Conservation (phyloP, 1,284 basidiomycete species). For the Cryptococcus jaspeensis region DNA sequence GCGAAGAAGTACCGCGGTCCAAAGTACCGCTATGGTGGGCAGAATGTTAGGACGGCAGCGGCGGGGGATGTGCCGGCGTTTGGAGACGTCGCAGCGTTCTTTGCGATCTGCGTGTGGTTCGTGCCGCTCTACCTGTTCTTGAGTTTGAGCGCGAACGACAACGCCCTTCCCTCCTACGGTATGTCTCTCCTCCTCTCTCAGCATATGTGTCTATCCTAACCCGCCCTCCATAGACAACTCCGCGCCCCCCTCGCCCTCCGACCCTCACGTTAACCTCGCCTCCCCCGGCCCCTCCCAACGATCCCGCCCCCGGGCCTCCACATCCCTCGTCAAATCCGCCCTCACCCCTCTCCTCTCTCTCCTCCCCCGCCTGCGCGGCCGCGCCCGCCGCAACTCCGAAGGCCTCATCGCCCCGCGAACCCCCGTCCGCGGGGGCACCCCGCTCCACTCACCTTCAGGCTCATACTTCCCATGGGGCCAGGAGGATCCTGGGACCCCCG, state of each 20-base stretch:
- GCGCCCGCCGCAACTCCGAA: constrained; percentile 49
- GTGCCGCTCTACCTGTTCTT: constrained; percentile 87
- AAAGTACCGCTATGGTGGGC: constrained; percentile 34
- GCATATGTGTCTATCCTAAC: background rate
- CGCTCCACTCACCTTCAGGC: constrained; percentile 32
- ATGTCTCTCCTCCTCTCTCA: constrained; percentile 17
- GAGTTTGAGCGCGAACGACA: constrained; percentile 90
- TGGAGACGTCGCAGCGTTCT: constrained; percentile 87
- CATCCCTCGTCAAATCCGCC: constrained; percentile 66
- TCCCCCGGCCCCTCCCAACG: constrained; percentile 10
- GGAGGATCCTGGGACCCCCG: constrained; percentile 3
- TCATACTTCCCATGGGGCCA: constrained; percentile 37
- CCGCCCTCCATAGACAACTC: constrained; percentile 13
- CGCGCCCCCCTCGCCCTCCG: constrained; percentile 28
- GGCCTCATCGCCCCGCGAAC: constrained; percentile 64
- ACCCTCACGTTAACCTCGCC: constrained; percentile 31
- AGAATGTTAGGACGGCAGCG: constrained; percentile 5
- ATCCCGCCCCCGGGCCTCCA: constrained; percentile 38
- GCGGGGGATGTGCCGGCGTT: constrained; percentile 61
- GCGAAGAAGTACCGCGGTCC: constrained; percentile 46
- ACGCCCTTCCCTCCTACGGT: constrained; percentile 69
- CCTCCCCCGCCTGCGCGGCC: constrained; percentile 39
- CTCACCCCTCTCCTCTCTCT: constrained; percentile 53
- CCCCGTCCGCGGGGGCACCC: constrained; percentile 27
- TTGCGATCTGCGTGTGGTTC: constrained; percentile 89